phyloP scores from a whole-genome alignment of 2,329 filamentous ascomycete genomes.

The Exophiala mesophila region DNA sequence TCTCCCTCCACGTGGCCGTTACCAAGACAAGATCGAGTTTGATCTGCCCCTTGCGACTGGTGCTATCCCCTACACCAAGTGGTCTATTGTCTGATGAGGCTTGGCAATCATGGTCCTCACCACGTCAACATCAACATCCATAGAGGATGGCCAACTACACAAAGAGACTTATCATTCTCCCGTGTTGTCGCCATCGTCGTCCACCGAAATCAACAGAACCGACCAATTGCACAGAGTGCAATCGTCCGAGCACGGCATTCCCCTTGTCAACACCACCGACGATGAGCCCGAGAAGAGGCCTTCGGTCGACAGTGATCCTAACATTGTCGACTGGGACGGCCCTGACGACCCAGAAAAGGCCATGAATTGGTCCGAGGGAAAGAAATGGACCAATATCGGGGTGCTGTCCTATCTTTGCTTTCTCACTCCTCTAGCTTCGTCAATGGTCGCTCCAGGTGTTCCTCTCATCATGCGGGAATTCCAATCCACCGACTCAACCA shows the following conservation, averaged over 20 bases:
- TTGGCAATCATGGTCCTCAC: too few species aligned
- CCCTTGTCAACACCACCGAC: conserved; percentile 18
- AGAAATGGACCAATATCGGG: conserved; percentile 41
- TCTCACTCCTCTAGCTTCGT: conserved; percentile 38
- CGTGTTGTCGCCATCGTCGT: not conserved
- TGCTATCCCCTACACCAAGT: too few species aligned
- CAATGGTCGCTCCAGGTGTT: conserved; percentile 44
- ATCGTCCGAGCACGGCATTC: conserved; percentile 16
- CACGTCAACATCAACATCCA: too few species aligned
- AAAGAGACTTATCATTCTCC: too few species aligned
- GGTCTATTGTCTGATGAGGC: too few species aligned
- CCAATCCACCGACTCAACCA: conserved; percentile 37
- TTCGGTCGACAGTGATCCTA: conserved; percentile 34
- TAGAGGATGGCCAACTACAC: too few species aligned
- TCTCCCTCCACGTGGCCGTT: too few species aligned
- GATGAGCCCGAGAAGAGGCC: conserved; percentile 19
- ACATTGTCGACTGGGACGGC: conserved; percentile 57
- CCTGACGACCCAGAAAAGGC: conserved; percentile 55
- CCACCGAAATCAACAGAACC: not conserved
- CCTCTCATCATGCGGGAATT: conserved; percentile 44
- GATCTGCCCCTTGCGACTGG: too few species aligned
- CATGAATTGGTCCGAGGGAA: conserved; percentile 51
- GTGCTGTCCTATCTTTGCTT: conserved; percentile 49
- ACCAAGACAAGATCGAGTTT: too few species aligned
- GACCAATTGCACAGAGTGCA: not conserved